Conservation (phyloP, 2,329 filamentous ascomycete genomes). For the Trichoderma pleuroti region DNA sequence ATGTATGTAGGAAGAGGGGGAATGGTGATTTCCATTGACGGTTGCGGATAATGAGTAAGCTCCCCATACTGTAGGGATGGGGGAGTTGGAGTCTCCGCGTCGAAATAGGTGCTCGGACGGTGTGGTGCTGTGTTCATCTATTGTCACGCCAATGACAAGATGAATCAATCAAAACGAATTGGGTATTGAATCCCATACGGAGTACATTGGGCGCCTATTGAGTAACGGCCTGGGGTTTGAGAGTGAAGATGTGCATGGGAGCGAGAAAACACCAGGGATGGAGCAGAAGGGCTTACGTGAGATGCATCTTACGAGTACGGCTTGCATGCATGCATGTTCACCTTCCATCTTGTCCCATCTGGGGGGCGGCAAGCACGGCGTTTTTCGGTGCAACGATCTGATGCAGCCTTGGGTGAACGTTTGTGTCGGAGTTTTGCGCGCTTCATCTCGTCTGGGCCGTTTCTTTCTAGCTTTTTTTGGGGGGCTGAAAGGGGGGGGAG, state of each 20-base stretch:
- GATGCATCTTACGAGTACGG: neutral
- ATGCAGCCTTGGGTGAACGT: neutral
- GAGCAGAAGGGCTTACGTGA: neutral
- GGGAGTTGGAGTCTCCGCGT: neutral
- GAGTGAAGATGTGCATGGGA: neutral
- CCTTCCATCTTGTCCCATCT: neutral
- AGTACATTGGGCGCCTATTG: neutral
- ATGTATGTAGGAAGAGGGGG: neutral
- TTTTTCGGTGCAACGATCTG: neutral
- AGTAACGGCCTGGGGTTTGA: neutral
- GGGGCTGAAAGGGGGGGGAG: neutral
- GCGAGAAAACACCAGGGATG: neutral
- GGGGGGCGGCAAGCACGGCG: neutral
- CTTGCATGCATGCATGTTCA: neutral
- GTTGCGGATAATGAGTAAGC: too few species aligned
- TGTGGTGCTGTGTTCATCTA: neutral
- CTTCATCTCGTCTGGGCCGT: neutral
- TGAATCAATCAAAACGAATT: neutral
- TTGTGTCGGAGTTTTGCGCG: neutral
- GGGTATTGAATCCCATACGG: neutral
- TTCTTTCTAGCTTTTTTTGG: neutral
- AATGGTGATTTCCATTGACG: neutral
- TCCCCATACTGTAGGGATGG: neutral
- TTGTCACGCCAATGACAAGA: neutral
- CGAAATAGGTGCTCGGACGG: neutral